These are phyloP conservation scores for Zymoseptoria pseudotritici DNA, from an alignment of 2,329 filamentous ascomycete species.

Conservation along the genomic window DNA sequence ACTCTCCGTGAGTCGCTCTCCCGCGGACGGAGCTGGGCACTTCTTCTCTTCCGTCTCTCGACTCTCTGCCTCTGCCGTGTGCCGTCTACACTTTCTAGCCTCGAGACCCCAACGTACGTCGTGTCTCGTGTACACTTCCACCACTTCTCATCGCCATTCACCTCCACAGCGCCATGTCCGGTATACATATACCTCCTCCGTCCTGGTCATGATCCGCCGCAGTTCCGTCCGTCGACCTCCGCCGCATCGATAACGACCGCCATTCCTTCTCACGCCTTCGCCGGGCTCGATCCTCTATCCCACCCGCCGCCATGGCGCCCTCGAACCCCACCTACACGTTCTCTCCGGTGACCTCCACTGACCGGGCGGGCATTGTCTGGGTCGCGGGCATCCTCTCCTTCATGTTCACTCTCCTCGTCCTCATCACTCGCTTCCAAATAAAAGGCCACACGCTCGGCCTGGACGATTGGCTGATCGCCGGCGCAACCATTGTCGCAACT, in stretches of 20 bases:
- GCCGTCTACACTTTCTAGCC: neutral
- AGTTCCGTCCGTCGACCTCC: neutral
- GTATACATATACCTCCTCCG: neutral
- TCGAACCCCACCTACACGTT: conserved; percentile 7
- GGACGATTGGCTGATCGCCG: conserved; percentile 24
- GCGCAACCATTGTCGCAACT: conserved; percentile 15
- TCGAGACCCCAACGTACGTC: neutral
- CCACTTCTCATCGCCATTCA: neutral
- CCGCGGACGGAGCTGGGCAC: neutral
- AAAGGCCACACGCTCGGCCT: conserved; percentile 22
- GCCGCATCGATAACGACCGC: neutral
- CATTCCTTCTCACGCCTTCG: neutral
- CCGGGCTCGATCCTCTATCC: neutral
- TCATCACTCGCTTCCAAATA: conserved; percentile 20
- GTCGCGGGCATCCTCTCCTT: conserved; percentile 23
- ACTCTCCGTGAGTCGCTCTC: neutral
- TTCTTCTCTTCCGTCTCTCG: neutral
- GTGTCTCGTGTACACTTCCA: neutral
- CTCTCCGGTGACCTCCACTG: conserved; percentile 10
- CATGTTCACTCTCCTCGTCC: conserved; percentile 21
- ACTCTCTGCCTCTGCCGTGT: neutral
- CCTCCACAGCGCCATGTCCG: neutral
- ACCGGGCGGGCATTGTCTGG: conserved; percentile 17
- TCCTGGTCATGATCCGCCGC: neutral
- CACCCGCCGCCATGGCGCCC: conserved; percentile 2